Evolutionary conservation across 805 yeast genomes (phyloP).

Genomic region (Sugiyamaella marilandica): DNA sequence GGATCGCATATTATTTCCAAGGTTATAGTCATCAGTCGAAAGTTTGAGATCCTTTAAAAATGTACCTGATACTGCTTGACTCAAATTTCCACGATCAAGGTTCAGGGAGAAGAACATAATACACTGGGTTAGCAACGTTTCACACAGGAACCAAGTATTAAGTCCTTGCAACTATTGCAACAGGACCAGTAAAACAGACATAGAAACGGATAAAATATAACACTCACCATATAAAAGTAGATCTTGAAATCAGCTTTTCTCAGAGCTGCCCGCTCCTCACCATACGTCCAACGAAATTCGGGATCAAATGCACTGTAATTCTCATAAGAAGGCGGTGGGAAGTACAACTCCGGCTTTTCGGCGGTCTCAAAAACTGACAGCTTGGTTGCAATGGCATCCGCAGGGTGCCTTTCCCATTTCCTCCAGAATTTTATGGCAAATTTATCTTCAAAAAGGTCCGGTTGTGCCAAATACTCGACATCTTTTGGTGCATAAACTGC

Average conservation of each 20-base stretch:
- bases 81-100: slow-evolving; percentile 53
- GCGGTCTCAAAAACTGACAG: slow-evolving; percentile 6
- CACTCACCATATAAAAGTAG: slow-evolving; percentile 38
- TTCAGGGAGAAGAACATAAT: slow-evolving; percentile 57
- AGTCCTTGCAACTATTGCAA: background rate
- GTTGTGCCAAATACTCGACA: background rate
- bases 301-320: slow-evolving; percentile 42
- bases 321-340: background rate
- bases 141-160: background rate
- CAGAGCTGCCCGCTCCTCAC: slow-evolving; percentile 48
- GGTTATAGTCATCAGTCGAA: slow-evolving; percentile 54
- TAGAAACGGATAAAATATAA: slow-evolving; percentile 40
- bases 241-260: slow-evolving; percentile 54
- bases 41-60: slow-evolving; percentile 47
- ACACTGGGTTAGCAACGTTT: slow-evolving; percentile 41
- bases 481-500: background rate
- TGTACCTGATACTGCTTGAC: slow-evolving; percentile 56
- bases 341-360: background rate
- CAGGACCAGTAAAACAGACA: too few relatives aligned
- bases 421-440: background rate
- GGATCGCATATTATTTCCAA: slow-evolving; percentile 53
- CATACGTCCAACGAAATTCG: slow-evolving; percentile 47
- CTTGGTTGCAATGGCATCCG: slow-evolving; percentile 5
- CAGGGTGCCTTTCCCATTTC: background rate
- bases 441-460: background rate